A percentile compares a stretch with the other conserved stretches of the same genome.
Conservation (phyloP, 495 filamentous ascomycete species). For the Chaetomium cochliodes region DNA sequence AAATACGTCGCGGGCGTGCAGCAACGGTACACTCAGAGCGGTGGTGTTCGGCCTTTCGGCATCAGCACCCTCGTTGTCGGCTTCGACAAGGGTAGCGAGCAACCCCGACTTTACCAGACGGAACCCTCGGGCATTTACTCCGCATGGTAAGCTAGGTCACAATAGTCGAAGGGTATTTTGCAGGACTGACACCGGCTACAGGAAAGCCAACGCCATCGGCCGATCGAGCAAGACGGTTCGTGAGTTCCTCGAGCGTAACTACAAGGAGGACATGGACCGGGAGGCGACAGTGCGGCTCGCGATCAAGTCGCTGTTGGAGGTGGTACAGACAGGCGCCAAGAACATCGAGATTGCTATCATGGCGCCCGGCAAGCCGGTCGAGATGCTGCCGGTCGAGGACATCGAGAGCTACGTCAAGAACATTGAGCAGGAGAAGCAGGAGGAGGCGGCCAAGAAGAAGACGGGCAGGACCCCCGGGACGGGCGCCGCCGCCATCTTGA, state of each 20-base stretch:
- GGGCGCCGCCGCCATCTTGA: slow-evolving; percentile 75
- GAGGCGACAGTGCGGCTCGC: slow-evolving; percentile 96
- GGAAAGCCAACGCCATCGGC: slow-evolving; percentile 99
- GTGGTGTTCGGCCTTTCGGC: slow-evolving; percentile 94
- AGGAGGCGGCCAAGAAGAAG: slow-evolving; percentile 97
- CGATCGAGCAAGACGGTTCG: slow-evolving; percentile 97
- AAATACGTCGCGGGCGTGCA: slow-evolving; percentile 97
- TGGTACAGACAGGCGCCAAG: slow-evolving; percentile 98
- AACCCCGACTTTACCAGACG: slow-evolving; percentile 90
- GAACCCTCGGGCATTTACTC: slow-evolving; percentile 98
- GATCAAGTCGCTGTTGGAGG: slow-evolving; percentile 95
- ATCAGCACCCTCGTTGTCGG: slow-evolving; percentile 97
- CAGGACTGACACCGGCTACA: slow-evolving; percentile 36
- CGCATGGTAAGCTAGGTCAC: slow-evolving; percentile 67
- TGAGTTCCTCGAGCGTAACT: slow-evolving; percentile 96
- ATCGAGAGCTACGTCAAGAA: slow-evolving; percentile 96
- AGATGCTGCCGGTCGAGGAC: slow-evolving; percentile 93
- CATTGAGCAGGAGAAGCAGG: slow-evolving; percentile 98
- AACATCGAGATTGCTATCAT: slow-evolving; percentile 99
- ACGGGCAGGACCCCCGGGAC: slow-evolving; percentile 72
- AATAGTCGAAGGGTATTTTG: background rate
- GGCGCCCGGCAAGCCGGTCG: slow-evolving; percentile 86
- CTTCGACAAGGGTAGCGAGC: slow-evolving; percentile 87
- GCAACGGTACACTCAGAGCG: slow-evolving; percentile 97
- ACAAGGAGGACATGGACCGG: slow-evolving; percentile 94